Conservation (phyloP, 208 protist genomes). For the Polymyxa betae region DNA sequence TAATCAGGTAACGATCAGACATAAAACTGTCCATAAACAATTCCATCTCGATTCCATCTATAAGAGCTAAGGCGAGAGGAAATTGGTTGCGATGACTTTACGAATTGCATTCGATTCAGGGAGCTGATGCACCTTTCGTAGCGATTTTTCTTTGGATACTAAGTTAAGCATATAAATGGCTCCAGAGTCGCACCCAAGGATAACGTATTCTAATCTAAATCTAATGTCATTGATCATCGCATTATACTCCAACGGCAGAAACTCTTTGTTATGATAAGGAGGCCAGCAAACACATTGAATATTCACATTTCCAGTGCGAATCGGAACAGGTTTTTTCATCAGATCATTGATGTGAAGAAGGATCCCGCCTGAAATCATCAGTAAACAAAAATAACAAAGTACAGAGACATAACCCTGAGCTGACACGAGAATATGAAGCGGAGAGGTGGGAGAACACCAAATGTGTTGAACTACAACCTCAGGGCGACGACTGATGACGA, state of each 20-base stretch:
- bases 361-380: background rate
- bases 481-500: background rate
- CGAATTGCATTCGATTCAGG: background rate
- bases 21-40: background rate
- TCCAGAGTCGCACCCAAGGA: background rate
- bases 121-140: slow-evolving; percentile 18
- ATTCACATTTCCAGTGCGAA: background rate
- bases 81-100: background rate
- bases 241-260: background rate
- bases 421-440: background rate
- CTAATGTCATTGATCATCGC: background rate
- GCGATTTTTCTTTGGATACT: background rate
- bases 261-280: background rate
- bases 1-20: slow-evolving; percentile 19
- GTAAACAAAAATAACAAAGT: background rate
- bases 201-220: background rate
- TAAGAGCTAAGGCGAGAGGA: background rate
- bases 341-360: slow-evolving; percentile 10
- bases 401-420: background rate
- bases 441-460: background rate
- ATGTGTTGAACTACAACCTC: background rate
- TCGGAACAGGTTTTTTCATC: slow-evolving; percentile 10
- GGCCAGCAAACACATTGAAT: background rate
- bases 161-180: background rate
- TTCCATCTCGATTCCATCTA: slow-evolving; percentile 46